Base-by-base conservation (phyloP, 495 filamentous ascomycete genomes). In the Oleoguttula mirabilis region DNA sequence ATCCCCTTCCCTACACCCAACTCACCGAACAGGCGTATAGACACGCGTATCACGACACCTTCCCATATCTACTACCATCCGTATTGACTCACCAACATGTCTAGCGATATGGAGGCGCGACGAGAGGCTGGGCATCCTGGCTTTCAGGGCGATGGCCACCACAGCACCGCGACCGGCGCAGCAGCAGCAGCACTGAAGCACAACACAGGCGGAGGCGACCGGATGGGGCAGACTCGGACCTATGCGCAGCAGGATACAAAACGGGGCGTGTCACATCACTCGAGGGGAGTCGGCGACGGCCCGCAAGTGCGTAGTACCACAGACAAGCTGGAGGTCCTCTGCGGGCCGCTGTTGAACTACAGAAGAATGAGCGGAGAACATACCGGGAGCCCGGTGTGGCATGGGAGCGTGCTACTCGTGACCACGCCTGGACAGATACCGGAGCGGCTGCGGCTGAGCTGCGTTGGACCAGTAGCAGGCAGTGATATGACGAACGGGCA, bases 291-390 rank as follows among this genome's bases (percentile, higher is more conserved):
- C 17, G 58, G 55, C 21, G 47, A 25, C 15, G 60, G 57, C 2
- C 56, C 56, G 6, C 58, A 57, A 33, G 32, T 55, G 16, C 21
- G 40, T 19, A 55, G 52, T 42, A 58, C 55, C 3, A 19, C 43
- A 0, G 25, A 52, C 2, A 22, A 62, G 36, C 60, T 75, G 39
- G 72, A 87, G 44, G 67, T 93, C 15, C 66, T 82, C 24, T 83
- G 79, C 51, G 87, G 87, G 11, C 87, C 87, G 7, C 60, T 93
- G 42, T 61, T 94, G 52, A 93, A 93, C 60, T 84, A 88, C 59
- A 74, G 78, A 48, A 76, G 79, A 55, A 90, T 87, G 82, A 77
- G 79, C 60, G 70, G 72, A 31, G 66, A 64, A 37, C 53, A 57
- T n/a, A 44, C 55, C 6, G 49, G 60, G 10, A 55, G 59, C 8